These are phyloP conservation scores for Durio zibethinus DNA, from an alignment of 345 rosid genomes.

Conservation along the genomic window DNA sequence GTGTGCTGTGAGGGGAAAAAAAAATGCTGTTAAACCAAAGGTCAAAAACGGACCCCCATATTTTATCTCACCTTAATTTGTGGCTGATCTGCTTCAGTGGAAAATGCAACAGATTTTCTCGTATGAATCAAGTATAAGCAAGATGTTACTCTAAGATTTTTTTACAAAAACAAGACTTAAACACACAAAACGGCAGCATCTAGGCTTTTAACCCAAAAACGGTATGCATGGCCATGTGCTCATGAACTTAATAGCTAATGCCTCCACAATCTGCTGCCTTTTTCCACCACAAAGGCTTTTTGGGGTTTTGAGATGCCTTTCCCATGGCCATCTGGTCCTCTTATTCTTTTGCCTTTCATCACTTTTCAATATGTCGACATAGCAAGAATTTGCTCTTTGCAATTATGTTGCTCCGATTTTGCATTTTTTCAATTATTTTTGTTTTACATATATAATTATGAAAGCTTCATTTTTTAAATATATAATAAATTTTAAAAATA, in stretches of 20 bases:
- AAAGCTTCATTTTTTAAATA: no score
- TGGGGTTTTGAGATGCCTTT: neutral
- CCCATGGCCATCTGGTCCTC: neutral
- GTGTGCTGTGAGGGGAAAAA: neutral
- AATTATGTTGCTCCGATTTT: neutral
- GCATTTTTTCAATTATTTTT: neutral
- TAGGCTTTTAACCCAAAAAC: neutral
- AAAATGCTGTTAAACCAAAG: neutral
- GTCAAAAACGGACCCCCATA: neutral
- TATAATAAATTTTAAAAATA: no score
- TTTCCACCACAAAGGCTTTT: slow-evolving; percentile 5
- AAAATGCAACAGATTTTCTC: slow-evolving; percentile 7
- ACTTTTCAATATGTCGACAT: slow-evolving; percentile 2
- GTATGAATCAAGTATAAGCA: slow-evolving; percentile 16
- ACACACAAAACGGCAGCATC: neutral
- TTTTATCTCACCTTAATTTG: neutral
- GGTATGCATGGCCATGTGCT: slow-evolving; percentile 9
- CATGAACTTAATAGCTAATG: neutral
- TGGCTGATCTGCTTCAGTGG: neutral
- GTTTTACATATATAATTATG: no score
- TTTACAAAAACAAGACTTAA: neutral
- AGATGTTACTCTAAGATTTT: neutral
- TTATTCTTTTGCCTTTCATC: neutral
- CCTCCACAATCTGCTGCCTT: neutral
- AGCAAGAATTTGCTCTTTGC: neutral